These are phyloP conservation scores for Monosporascus sp. DNA, from an alignment of 2,329 filamentous ascomycete species.

Conservation along the genomic window DNA sequence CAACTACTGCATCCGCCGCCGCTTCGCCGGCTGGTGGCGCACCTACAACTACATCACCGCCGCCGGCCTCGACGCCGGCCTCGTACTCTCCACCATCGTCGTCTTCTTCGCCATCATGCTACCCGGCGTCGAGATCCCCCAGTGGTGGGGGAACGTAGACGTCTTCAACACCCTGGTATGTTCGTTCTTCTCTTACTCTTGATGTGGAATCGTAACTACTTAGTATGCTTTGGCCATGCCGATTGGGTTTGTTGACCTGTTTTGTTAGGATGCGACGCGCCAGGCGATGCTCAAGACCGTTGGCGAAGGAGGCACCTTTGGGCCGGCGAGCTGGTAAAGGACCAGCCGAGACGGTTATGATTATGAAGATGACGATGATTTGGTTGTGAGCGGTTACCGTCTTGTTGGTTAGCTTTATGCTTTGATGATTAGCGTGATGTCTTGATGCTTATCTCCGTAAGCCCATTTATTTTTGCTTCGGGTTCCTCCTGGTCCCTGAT, in stretches of 20 bases:
- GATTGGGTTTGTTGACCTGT: conserved; percentile 1
- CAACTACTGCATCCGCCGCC: conserved; percentile 50
- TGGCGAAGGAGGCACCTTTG: conserved; percentile 29
- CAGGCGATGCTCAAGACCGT: conserved; percentile 27
- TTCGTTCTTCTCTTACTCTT: conserved; percentile 11
- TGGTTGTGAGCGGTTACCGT: too few species aligned
- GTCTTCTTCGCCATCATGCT: conserved; percentile 33
- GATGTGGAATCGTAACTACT: too few species aligned
- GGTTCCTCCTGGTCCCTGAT: too few species aligned
- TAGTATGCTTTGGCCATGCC: too few species aligned
- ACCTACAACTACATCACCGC: conserved; percentile 38
- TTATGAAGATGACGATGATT: too few species aligned
- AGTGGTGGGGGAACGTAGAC: conserved; percentile 49
- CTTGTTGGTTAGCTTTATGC: too few species aligned
- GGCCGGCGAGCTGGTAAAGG: conserved; percentile 31
- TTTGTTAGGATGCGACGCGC: conserved; percentile 26
- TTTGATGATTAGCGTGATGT: too few species aligned
- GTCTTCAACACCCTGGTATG: conserved; percentile 30
- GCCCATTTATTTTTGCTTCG: too few species aligned
- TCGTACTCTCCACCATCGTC: conserved; percentile 32
- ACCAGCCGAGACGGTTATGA: too few species aligned
- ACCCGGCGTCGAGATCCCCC: conserved; percentile 31
- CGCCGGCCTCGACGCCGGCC: conserved; percentile 33
- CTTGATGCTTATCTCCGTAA: too few species aligned
- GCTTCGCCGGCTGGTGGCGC: conserved; percentile 56